Percentiles rank a stretch among this genome's conserved stretches.
Conservation (phyloP, 2,329 filamentous ascomycete genomes). For the Aspergillus quadricinctus region DNA sequence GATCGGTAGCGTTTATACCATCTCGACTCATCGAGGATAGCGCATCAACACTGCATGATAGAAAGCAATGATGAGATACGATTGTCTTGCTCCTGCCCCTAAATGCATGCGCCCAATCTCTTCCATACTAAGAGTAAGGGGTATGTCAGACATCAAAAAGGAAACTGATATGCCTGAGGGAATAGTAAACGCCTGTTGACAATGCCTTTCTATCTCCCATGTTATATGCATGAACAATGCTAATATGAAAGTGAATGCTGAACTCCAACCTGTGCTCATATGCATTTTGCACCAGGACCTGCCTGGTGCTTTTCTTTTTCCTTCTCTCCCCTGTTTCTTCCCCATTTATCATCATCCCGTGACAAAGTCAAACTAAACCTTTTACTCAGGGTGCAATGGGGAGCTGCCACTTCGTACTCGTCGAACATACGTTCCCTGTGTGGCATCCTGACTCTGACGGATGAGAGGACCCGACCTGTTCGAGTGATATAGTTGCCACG, state of each 20-base stretch:
- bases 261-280: neutral
- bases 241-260: neutral
- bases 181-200: neutral
- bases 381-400: neutral
- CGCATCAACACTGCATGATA: too few species aligned
- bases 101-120: neutral
- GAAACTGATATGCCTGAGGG: neutral
- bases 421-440: conserved; percentile 13
- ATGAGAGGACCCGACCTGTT: conserved; percentile 27
- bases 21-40: too few species aligned
- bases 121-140: neutral
- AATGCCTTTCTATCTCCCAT: neutral
- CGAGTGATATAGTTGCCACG: conserved; percentile 24
- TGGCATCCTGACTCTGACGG: conserved; percentile 17
- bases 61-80: too few species aligned
- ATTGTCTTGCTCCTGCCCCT: too few species aligned
- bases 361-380: neutral
- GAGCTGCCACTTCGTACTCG: conserved; percentile 29
- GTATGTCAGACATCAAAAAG: neutral
- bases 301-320: neutral
- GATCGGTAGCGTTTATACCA: neutral
- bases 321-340: neutral
- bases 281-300: neutral
- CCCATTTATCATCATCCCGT: neutral
- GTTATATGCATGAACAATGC: neutral